Evolutionary conservation across 352 stramenopile genomes (phyloP).

Genomic region (Phytophthora niederhauseri): DNA sequence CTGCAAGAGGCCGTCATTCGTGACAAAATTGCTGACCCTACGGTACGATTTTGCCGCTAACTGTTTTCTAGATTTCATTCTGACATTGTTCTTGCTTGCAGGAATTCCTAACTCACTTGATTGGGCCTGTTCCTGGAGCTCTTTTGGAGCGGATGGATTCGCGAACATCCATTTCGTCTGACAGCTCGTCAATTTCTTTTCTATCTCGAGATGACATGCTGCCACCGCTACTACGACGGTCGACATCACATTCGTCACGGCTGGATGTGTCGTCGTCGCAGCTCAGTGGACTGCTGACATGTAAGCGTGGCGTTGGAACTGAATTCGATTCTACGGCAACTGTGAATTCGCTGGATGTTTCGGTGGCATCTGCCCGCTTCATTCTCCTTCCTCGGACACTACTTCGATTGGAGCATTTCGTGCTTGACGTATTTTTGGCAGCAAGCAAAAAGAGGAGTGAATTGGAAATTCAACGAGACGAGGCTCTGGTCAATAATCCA

Average conservation of each 20-base stretch:
- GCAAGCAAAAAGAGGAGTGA: conserved; percentile 47
- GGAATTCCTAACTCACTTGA: conserved; percentile 46
- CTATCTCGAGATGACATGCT: conserved; percentile 26
- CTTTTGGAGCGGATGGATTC: conserved; percentile 31
- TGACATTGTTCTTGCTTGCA: conserved; percentile 25
- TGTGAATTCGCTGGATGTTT: conserved; percentile 37
- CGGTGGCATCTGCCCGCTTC: conserved; percentile 51
- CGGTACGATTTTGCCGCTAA: conserved; percentile 31
- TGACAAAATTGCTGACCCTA: conserved; percentile 56
- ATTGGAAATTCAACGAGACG: conserved; percentile 47
- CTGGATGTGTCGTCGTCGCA: conserved; percentile 33
- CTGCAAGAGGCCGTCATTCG: conserved; percentile 44
- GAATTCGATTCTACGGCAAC: conserved; percentile 19
- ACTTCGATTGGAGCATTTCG: conserved; percentile 64
- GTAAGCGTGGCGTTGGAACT: conserved; percentile 8
- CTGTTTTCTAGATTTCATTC: conserved; percentile 9
- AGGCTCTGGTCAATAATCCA: conserved; percentile 36
- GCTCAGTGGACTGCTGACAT: conserved; percentile 32
- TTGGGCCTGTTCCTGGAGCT: conserved; percentile 41
- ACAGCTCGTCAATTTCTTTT: conserved; percentile 38
- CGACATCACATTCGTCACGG: conserved; percentile 26
- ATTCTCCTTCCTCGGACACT: conserved; percentile 58
- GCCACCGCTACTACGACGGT: conserved; percentile 23
- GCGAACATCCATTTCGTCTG: conserved; percentile 31
- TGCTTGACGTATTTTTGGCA: conserved; percentile 53